phyloP scores from a whole-genome alignment of 176 grass and related monocot genomes.

The Rhynchospora pubera region DNA sequence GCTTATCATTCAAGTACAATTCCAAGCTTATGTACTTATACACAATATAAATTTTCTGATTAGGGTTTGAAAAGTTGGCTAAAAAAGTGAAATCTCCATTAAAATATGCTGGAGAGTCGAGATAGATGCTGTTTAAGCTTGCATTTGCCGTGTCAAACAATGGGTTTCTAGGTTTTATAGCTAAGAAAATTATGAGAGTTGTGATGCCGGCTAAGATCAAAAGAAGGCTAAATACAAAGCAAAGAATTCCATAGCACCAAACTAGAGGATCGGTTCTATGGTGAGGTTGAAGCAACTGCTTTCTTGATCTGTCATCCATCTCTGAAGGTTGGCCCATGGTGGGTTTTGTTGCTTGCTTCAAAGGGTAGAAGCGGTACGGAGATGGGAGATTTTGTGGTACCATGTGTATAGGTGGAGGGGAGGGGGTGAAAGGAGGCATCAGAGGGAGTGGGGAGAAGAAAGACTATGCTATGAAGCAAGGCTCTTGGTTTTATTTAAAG shows the following conservation, averaged over 20 bases:
- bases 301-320: slow-evolving; percentile 16
- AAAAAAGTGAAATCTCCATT: slow-evolving; percentile 69
- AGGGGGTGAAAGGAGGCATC: slow-evolving; percentile 21
- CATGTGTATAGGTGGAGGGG: slow-evolving; percentile 36
- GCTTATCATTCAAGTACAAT: slow-evolving; percentile 61
- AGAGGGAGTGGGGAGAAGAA: slow-evolving; percentile 23
- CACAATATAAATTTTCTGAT: slow-evolving; percentile 53
- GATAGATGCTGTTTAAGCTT: slow-evolving; percentile 62
- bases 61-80: slow-evolving; percentile 87
- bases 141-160: slow-evolving; percentile 55
- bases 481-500: slow-evolving; percentile 35
- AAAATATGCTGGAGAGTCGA: slow-evolving; percentile 52
- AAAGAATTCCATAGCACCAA: slow-evolving; percentile 67
- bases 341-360: slow-evolving; percentile 10
- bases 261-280: slow-evolving; percentile 50
- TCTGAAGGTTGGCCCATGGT: slow-evolving; percentile 9
- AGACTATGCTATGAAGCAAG: slow-evolving; percentile 46
- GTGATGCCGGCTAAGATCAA: slow-evolving; percentile 61
- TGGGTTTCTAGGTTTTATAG: slow-evolving; percentile 50
- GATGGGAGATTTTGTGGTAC: slow-evolving; percentile 13
- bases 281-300: slow-evolving; percentile 24
- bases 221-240: slow-evolving; percentile 73
- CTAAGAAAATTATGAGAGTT: slow-evolving; percentile 62
- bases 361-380: slow-evolving; percentile 28
- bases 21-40: slow-evolving; percentile 51